These are phyloP conservation scores for Cardamine resedifolia DNA, from an alignment of 345 rosid genomes.

Conservation along the genomic window DNA sequence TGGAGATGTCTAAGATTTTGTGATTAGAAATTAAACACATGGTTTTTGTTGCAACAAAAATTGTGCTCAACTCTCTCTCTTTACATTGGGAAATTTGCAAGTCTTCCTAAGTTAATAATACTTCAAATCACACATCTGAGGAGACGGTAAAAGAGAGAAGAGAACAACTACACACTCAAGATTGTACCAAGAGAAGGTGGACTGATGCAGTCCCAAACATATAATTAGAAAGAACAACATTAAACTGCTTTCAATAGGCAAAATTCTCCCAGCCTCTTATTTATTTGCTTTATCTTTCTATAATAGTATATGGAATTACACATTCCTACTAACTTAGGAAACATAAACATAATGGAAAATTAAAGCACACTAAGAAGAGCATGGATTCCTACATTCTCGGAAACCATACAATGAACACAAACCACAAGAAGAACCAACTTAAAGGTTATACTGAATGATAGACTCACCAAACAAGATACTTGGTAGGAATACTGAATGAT, in stretches of 20 bases:
- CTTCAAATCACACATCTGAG: not conserved
- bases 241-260: not conserved
- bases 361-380: not conserved
- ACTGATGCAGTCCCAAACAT: too few relatives aligned
- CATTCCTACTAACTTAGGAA: not conserved
- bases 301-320: not conserved
- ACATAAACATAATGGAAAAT: not conserved
- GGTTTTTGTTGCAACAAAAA: too few relatives aligned
- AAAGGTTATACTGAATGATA: not conserved
- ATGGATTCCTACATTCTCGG: not conserved
- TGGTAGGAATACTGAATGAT: too few relatives aligned
- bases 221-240: not conserved
- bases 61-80: not conserved
- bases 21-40: too few relatives aligned
- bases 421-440: not conserved
- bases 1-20: not conserved
- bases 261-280: not conserved
- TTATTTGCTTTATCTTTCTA: not conserved
- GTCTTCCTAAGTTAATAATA: not conserved
- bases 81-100: not conserved
- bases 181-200: too few relatives aligned
- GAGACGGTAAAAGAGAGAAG: not conserved
- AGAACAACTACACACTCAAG: too few relatives aligned
- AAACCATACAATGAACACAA: conserved; percentile 14
- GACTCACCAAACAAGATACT: not conserved